Evolutionary conservation across 2,329 filamentous ascomycete genomes (phyloP).

Genomic region (Scytalidium lignicola): DNA sequence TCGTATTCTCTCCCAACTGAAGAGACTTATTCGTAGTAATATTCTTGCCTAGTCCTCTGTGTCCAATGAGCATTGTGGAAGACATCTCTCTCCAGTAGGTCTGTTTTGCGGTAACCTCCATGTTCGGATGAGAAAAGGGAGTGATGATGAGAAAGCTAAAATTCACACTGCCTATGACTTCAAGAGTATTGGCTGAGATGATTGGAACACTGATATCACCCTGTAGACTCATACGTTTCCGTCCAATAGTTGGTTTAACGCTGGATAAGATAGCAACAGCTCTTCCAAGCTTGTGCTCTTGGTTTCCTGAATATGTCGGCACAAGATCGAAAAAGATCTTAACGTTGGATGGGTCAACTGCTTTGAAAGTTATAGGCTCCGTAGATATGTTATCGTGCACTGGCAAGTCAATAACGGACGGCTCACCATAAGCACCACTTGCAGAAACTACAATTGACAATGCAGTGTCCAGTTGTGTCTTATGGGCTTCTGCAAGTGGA

Average conservation of each 20-base stretch:
- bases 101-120: conserved; percentile 83
- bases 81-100: conserved; percentile 96
- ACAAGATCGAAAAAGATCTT: conserved; percentile 93
- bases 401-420: conserved; percentile 84
- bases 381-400: conserved; percentile 92
- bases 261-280: conserved; percentile 84
- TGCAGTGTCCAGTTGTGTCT: conserved; percentile 89
- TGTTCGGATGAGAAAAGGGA: conserved; percentile 88
- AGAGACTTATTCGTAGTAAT: conserved; percentile 75
- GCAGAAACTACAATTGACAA: conserved; percentile 88
- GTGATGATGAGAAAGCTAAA: conserved; percentile 97
- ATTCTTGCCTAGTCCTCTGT: conserved; percentile 84
- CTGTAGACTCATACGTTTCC: conserved; percentile 84
- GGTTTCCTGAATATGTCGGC: conserved; percentile 86
- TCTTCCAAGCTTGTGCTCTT: conserved; percentile 84
- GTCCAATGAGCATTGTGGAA: conserved; percentile 75
- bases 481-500: conserved; percentile 80
- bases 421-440: conserved; percentile 76
- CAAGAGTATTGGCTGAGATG: conserved; percentile 71
- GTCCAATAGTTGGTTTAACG: conserved; percentile 76
- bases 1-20: conserved; percentile 92
- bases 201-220: conserved; percentile 92
- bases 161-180: conserved; percentile 90
- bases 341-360: conserved; percentile 71
- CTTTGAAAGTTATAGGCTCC: conserved; percentile 86